These are phyloP conservation scores for Ogataea neopini DNA, from an alignment of 805 yeast genomes.

Conservation along the genomic window DNA sequence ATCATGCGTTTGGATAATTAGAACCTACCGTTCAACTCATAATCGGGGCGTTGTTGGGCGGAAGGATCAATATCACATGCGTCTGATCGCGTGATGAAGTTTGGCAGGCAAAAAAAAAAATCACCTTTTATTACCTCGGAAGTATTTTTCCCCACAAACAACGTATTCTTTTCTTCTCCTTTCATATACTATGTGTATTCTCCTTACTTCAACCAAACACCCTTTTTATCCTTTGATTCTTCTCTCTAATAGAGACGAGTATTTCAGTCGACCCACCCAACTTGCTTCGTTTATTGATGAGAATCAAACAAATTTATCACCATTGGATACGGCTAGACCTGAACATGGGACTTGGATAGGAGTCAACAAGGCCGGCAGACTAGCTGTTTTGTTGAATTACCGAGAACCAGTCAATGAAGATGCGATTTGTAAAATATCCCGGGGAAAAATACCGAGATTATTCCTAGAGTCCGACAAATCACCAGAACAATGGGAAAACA, in stretches of 20 bases:
- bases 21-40: no score
- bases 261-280: conserved; percentile 68
- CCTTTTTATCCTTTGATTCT: conserved; percentile 75
- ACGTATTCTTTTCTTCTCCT: background rate
- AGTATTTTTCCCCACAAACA: background rate
- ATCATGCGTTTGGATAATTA: no score
- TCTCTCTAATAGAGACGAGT: conserved; percentile 88
- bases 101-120: no score
- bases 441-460: conserved; percentile 47
- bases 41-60: no score
- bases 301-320: conserved; percentile 49
- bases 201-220: conserved; percentile 65
- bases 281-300: conserved; percentile 43
- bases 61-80: no score
- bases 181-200: conserved; percentile 67
- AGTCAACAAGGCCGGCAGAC: conserved; percentile 48
- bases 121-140: no score
- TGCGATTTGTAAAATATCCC: conserved; percentile 34
- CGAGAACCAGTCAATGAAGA: conserved; percentile 45
- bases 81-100: no score
- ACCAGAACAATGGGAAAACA: conserved; percentile 48
- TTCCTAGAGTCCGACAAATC: conserved; percentile 35
- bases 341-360: conserved; percentile 96
- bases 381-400: conserved; percentile 78
- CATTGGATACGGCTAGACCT: conserved; percentile 68